Conservation (phyloP, 2,329 filamentous ascomycete genomes). For the Epichloe coenophiala region DNA sequence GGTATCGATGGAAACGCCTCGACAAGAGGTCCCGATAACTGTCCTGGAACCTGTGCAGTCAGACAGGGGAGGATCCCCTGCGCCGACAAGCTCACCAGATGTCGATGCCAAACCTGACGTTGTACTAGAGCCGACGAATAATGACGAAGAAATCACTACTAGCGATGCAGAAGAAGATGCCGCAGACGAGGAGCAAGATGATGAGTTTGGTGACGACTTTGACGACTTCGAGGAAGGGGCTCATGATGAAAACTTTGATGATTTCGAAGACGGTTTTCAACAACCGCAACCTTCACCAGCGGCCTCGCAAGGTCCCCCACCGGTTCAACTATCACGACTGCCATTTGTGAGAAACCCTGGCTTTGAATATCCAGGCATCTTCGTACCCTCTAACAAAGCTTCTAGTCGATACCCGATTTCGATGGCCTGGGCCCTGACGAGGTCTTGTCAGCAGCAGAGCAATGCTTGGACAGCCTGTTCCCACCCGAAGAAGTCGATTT, state of each 20-base stretch:
- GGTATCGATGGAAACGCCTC: slow-evolving; percentile 9
- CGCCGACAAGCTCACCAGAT: slow-evolving; percentile 10
- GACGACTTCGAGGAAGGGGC: slow-evolving; percentile 50
- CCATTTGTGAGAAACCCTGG: slow-evolving; percentile 27
- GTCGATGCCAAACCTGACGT: slow-evolving; percentile 42
- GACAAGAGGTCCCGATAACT: slow-evolving; percentile 23
- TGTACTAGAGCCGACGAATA: slow-evolving; percentile 18
- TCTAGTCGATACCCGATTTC: slow-evolving; percentile 54
- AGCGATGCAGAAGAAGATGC: neutral
- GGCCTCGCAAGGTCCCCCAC: slow-evolving; percentile 18
- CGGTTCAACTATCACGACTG: slow-evolving; percentile 24
- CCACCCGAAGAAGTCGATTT: slow-evolving; percentile 41
- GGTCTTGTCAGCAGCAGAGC: slow-evolving; percentile 45
- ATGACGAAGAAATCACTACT: neutral
- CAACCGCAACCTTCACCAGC: slow-evolving; percentile 25
- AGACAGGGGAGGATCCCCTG: neutral
- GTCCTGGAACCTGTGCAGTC: slow-evolving; percentile 27
- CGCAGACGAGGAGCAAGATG: slow-evolving; percentile 9
- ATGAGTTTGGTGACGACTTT: slow-evolving; percentile 46
- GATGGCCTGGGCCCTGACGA: slow-evolving; percentile 47
- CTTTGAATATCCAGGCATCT: neutral
- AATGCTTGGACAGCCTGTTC: slow-evolving; percentile 56
- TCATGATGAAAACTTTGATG: slow-evolving; percentile 45
- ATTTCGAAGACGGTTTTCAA: slow-evolving; percentile 63
- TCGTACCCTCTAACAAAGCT: slow-evolving; percentile 9